phyloP scores from a whole-genome alignment of 1,139 yeast species.

The Saccharomyces hybrid region DNA sequence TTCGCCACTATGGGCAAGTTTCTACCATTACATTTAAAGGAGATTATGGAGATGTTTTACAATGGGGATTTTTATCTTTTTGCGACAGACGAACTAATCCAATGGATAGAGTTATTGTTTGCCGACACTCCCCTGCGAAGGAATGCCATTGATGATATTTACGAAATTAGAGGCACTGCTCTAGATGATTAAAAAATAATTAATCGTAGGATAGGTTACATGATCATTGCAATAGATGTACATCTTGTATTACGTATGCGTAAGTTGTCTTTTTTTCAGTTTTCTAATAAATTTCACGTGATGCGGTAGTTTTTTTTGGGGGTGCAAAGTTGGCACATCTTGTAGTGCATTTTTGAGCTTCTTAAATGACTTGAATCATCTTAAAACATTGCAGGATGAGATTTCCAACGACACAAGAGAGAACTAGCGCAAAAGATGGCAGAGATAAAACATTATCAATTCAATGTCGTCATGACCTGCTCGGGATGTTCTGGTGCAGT shows the following conservation, averaged over 20 bases:
- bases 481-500: constrained; percentile 88
- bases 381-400: neutral
- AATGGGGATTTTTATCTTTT: constrained; percentile 71
- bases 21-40: constrained; percentile 51
- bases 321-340: neutral
- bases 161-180: constrained; percentile 36
- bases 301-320: neutral
- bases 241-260: neutral
- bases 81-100: constrained; percentile 56
- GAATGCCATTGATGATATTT: constrained; percentile 54
- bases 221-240: neutral
- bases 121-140: constrained; percentile 64
- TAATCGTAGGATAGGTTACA: neutral
- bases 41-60: constrained; percentile 63
- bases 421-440: constrained; percentile 32
- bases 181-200: constrained; percentile 9
- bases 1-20: constrained; percentile 30
- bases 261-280: neutral
- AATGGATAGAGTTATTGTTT: constrained; percentile 55
- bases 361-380: neutral
- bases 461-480: constrained; percentile 74
- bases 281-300: neutral
- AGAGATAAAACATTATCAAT: constrained; percentile 54
- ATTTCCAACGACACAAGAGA: neutral
- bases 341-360: neutral